Conservation (phyloP, 2,329 filamentous ascomycete species). For the Ophidiomyces ophidiicola region DNA sequence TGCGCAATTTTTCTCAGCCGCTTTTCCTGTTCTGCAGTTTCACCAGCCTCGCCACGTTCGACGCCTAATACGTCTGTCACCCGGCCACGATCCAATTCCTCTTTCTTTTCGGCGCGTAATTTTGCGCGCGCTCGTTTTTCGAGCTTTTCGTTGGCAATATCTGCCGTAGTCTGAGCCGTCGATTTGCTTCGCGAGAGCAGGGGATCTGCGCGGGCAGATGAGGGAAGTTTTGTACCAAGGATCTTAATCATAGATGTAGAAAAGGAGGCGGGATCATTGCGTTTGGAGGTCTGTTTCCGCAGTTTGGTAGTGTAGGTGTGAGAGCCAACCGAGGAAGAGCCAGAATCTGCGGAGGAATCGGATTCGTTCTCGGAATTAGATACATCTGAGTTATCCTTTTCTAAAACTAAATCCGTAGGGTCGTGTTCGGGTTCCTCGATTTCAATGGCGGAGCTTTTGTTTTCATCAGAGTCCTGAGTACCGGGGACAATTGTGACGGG, state of each 20-base stretch:
- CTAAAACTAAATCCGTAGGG: slow-evolving; percentile 22
- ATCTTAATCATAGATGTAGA: slow-evolving; percentile 90
- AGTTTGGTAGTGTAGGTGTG: slow-evolving; percentile 27
- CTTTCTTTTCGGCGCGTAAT: slow-evolving; percentile 66
- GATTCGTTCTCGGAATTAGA: slow-evolving; percentile 25
- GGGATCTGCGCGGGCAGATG: slow-evolving; percentile 70
- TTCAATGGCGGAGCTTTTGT: slow-evolving; percentile 17
- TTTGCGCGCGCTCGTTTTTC: slow-evolving; percentile 71
- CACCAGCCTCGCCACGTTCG: slow-evolving; percentile 41
- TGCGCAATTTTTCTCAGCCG: slow-evolving; percentile 76
- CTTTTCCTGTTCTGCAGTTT: slow-evolving; percentile 59
- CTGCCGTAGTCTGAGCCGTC: slow-evolving; percentile 59
- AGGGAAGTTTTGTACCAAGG: slow-evolving; percentile 74
- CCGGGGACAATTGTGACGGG: slow-evolving; percentile 17
- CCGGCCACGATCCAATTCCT: slow-evolving; percentile 71
- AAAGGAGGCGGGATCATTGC: slow-evolving; percentile 84
- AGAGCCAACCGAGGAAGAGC: slow-evolving; percentile 34
- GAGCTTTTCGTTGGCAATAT: slow-evolving; percentile 61
- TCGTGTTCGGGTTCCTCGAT: slow-evolving; percentile 16
- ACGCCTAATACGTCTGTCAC: slow-evolving; percentile 72
- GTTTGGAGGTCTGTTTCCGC: slow-evolving; percentile 44
- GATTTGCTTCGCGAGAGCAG: slow-evolving; percentile 74
- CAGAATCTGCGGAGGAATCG: slow-evolving; percentile 22
- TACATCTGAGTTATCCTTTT: slow-evolving; percentile 24
- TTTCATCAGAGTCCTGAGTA: slow-evolving; percentile 13